phyloP scores from a whole-genome alignment of 176 grass and related monocot species.

The Avena sativa region DNA sequence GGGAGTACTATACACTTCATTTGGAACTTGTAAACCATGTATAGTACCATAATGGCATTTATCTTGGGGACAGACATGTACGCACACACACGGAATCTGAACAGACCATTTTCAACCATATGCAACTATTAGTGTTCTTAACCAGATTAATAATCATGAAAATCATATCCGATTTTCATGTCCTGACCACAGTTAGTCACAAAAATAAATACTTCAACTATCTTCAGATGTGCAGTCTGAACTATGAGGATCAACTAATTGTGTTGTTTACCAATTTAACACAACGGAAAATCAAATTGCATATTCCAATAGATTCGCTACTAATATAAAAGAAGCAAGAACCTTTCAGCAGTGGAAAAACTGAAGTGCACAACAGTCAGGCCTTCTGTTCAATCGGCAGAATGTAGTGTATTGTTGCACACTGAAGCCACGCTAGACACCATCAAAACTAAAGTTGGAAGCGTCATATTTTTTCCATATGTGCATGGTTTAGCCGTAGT shows the following conservation, averaged over 20 bases:
- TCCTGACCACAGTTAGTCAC: background rate
- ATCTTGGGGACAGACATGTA: background rate
- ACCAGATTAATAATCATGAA: background rate
- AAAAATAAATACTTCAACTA: background rate
- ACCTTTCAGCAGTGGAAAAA: background rate
- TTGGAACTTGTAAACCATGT: background rate
- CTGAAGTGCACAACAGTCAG: constrained; percentile 9
- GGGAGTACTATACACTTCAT: background rate
- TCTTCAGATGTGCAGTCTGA: background rate
- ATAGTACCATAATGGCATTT: background rate
- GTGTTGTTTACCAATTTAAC: constrained; percentile 4
- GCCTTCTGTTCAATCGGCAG: constrained; percentile 9
- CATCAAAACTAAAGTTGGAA: background rate
- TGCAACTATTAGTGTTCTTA: background rate
- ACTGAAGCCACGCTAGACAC: background rate
- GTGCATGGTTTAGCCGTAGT: constrained; percentile 11
- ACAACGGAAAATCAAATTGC: background rate
- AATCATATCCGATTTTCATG: background rate
- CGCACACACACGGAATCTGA: background rate
- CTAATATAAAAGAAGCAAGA: constrained; percentile 6
- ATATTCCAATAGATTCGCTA: background rate
- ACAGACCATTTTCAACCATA: background rate
- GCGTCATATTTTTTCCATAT: background rate
- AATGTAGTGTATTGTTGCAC: constrained; percentile 21
- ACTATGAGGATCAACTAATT: constrained; percentile 17